Percentiles rank a stretch among this genome's conserved stretches.
phyloP scores from a whole-genome alignment of 2,329 filamentous ascomycete genomes.

The Fusarium napiforme region DNA sequence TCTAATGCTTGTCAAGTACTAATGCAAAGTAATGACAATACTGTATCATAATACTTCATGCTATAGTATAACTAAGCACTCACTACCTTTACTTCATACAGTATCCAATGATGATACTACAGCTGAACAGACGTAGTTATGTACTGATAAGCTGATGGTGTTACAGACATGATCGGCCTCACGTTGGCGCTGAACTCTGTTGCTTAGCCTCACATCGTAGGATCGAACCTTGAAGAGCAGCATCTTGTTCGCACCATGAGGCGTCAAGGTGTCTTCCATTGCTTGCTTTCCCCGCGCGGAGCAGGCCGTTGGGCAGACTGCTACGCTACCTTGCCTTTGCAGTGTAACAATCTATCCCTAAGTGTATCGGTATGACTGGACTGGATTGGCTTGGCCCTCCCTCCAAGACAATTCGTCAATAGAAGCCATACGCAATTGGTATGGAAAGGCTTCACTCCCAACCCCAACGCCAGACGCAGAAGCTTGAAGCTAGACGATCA shows the following conservation, averaged over 20 bases:
- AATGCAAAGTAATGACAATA: conserved; percentile 2
- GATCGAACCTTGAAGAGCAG: conserved; percentile 35
- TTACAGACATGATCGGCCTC: conserved; percentile 19
- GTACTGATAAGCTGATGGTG: conserved; percentile 9
- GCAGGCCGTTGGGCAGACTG: conserved; percentile 23
- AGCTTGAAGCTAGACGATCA: conserved; percentile 31
- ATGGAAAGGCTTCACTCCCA: conserved; percentile 15
- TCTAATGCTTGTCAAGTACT: not conserved
- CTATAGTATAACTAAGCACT: not conserved
- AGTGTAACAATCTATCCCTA: not conserved
- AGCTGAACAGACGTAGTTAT: not conserved
- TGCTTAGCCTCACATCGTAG: conserved; percentile 23
- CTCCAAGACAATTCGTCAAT: not conserved
- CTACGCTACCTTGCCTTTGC: not conserved
- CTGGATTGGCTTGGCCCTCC: conserved; percentile 8
- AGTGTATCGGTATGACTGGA: not conserved
- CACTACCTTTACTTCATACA: not conserved
- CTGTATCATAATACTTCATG: not conserved
- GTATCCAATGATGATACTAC: not conserved
- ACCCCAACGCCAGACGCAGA: conserved; percentile 20
- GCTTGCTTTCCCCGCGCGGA: conserved; percentile 19
- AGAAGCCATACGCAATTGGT: not conserved
- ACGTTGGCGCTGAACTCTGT: conserved; percentile 38
- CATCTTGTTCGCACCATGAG: conserved; percentile 20
- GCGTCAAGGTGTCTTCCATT: conserved; percentile 14